phyloP scores from a whole-genome alignment of 805 yeast genomes.

The Kregervanrija pseudodelftensis region DNA sequence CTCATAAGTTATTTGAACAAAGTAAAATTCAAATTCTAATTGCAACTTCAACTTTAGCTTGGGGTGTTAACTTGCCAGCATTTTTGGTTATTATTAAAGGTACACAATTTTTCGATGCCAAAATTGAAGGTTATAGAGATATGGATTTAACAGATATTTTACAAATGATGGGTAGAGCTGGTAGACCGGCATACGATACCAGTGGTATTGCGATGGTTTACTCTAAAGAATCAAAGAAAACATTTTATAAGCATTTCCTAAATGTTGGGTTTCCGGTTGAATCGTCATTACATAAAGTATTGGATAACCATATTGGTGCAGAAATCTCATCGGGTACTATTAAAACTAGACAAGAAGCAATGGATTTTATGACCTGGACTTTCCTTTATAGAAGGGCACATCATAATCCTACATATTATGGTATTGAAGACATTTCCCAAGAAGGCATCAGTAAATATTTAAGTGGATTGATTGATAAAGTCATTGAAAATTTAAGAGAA shows the following conservation, averaged over 20 bases:
- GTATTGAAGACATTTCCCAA: conserved; percentile 52
- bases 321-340: conserved; percentile 70
- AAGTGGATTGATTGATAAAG: conserved; percentile 58
- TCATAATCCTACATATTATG: conserved; percentile 71
- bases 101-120: conserved; percentile 57
- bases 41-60: conserved; percentile 79
- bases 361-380: conserved; percentile 73
- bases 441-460: conserved; percentile 53
- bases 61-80: conserved; percentile 84
- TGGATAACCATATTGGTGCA: conserved; percentile 76
- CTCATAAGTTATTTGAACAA: conserved; percentile 64
- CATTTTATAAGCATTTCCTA: conserved; percentile 69
- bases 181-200: conserved; percentile 75
- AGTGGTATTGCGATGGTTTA: conserved; percentile 71
- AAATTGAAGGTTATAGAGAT: conserved; percentile 64
- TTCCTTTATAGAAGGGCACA: conserved; percentile 68
- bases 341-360: conserved; percentile 55
- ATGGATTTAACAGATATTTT: conserved; percentile 79
- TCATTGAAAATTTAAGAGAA: conserved; percentile 59
- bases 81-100: conserved; percentile 74
- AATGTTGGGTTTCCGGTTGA: conserved; percentile 81
- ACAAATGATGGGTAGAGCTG: conserved; percentile 85
- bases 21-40: conserved; percentile 63
- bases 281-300: conserved; percentile 68
- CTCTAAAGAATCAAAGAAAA: conserved; percentile 68